phyloP scores from a whole-genome alignment of 225 moss, liverwort and hornwort genomes.

The Pleurozium schreberi region DNA sequence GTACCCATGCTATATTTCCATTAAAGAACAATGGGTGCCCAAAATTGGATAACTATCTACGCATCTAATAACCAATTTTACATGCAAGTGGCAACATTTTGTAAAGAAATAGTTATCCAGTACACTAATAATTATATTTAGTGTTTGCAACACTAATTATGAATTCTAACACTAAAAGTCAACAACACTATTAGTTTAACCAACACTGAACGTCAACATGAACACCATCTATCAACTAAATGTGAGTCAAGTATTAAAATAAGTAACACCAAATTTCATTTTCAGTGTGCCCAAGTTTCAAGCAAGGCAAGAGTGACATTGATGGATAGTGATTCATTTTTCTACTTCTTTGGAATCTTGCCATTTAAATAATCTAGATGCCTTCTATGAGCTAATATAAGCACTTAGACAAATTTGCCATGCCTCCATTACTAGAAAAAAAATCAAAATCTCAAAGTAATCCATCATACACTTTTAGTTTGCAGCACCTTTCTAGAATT shows the following conservation, averaged over 20 bases:
- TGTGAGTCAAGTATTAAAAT: background rate
- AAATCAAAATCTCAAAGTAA: background rate
- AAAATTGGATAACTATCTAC: fast-evolving
- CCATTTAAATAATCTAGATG: background rate
- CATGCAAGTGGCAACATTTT: background rate
- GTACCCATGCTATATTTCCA: fast-evolving
- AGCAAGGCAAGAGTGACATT: background rate
- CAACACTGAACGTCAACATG: background rate
- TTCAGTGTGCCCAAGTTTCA: background rate
- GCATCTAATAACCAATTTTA: background rate
- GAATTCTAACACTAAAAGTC: background rate
- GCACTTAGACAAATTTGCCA: background rate
- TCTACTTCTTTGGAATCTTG: background rate
- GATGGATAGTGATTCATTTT: fast-evolving
- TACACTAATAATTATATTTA: background rate
- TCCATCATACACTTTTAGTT: background rate
- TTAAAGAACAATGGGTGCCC: fast-evolving
- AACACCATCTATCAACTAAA: background rate
- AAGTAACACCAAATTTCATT: background rate
- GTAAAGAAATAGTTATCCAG: background rate
- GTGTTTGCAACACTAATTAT: background rate
- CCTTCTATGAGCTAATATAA: background rate
- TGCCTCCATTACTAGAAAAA: background rate
- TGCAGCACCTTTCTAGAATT: fast-evolving
- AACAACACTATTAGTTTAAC: background rate